Evolutionary conservation across 2,329 filamentous ascomycete species (phyloP).

Genomic region (Thelonectria blattea): DNA sequence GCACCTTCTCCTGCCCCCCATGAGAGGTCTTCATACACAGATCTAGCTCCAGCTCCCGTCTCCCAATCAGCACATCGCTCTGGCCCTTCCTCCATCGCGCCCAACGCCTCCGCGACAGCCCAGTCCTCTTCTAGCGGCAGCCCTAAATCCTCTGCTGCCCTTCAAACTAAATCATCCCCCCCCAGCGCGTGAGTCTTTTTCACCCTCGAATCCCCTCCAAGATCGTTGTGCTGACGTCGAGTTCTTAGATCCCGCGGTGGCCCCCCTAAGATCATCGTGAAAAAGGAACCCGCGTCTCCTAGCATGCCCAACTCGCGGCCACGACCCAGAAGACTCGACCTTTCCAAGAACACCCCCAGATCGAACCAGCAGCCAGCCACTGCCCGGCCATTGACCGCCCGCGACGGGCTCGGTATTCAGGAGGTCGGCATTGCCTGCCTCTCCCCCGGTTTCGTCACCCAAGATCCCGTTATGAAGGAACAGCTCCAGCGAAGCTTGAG

Average conservation of each 20-base stretch:
- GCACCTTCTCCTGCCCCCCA: conserved; percentile 71
- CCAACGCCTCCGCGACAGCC: conserved; percentile 46
- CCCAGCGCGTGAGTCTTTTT: conserved; percentile 62
- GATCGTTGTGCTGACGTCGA: conserved; percentile 19
- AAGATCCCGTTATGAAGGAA: conserved; percentile 95
- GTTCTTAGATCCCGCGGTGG: conserved; percentile 53
- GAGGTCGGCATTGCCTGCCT: conserved; percentile 93
- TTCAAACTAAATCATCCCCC: conserved; percentile 61
- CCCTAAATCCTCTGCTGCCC: conserved; percentile 50
- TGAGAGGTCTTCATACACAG: conserved; percentile 64
- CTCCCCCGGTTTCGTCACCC: conserved; percentile 93
- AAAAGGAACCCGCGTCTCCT: conserved; percentile 93
- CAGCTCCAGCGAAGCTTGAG: conserved; percentile 93
- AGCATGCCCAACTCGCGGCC: conserved; percentile 76
- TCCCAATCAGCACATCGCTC: conserved; percentile 54
- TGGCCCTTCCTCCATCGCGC: conserved; percentile 43
- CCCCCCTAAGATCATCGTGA: conserved; percentile 85
- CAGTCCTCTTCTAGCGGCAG: conserved; percentile 61
- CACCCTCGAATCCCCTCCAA: conserved; percentile 15
- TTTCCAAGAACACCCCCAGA: conserved; percentile 68
- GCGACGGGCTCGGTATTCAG: conserved; percentile 82
- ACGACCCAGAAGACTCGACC: conserved; percentile 77
- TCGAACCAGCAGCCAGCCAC: conserved; percentile 62
- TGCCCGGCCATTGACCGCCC: conserved; percentile 77
- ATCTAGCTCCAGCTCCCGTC: conserved; percentile 47